These are phyloP conservation scores for Neckera pumila DNA, from an alignment of 225 moss, liverwort and hornwort genomes.

Conservation along the genomic window DNA sequence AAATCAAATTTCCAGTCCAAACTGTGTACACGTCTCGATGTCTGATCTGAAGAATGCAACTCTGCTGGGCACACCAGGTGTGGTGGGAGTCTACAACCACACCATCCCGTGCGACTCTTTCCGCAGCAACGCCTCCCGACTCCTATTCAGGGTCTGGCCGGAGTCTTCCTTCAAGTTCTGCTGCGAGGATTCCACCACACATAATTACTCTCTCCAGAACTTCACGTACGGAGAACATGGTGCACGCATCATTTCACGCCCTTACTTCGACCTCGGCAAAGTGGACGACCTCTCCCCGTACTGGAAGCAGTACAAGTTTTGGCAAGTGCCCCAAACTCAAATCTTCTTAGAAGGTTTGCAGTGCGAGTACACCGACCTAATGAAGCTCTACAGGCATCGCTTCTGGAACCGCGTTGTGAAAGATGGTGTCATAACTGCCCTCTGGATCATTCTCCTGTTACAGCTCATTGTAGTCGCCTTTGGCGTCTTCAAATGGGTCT, in stretches of 20 bases:
- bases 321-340: background rate
- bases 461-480: background rate
- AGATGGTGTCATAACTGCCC: background rate
- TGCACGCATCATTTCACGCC: background rate
- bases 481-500: background rate
- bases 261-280: constrained; percentile 4
- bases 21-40: background rate
- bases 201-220: background rate
- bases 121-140: background rate
- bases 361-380: constrained; percentile 4
- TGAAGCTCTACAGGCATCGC: background rate
- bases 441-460: background rate
- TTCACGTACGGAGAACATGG: background rate
- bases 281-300: background rate
- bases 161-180: background rate
- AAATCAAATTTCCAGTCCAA: background rate
- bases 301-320: background rate
- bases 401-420: background rate
- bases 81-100: background rate
- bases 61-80: background rate
- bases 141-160: background rate
- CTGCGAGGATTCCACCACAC: background rate
- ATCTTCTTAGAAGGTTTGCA: background rate
- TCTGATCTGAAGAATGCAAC: background rate
- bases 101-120: background rate